Percentiles rank a stretch among this genome's conserved stretches.
phyloP scores from a whole-genome alignment of 257 asterid species.

The Capsicum pubescens region DNA sequence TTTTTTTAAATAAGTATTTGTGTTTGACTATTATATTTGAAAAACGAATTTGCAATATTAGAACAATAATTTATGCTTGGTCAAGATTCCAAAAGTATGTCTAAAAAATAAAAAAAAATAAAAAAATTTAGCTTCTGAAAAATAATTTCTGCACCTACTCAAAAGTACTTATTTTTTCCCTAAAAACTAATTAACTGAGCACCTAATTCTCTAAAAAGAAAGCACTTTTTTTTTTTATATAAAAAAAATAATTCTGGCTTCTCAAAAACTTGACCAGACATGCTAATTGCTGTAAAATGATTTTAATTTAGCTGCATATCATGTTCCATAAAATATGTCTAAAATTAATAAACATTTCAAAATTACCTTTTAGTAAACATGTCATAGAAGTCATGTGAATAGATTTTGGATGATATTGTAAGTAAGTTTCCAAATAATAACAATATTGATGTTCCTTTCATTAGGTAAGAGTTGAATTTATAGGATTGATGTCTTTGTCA shows the following conservation, averaged over 20 bases:
- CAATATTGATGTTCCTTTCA: conserved; percentile 9
- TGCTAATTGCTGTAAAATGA: neutral
- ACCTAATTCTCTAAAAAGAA: neutral
- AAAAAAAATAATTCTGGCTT: neutral
- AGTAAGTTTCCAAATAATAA: neutral
- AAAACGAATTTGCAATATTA: neutral
- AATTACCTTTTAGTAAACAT: neutral
- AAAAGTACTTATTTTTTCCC: neutral
- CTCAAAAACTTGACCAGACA: neutral
- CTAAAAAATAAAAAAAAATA: neutral
- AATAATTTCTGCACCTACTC: neutral
- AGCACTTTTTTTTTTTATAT: neutral
- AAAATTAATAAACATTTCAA: conserved; percentile 12
- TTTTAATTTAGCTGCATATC: neutral
- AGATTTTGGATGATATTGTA: neutral
- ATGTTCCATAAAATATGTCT: neutral
- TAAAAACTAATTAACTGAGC: neutral
- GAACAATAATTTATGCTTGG: neutral
- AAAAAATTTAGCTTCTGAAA: neutral
- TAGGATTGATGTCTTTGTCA: neutral
- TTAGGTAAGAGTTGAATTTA: conserved; percentile 21
- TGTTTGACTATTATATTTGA: neutral
- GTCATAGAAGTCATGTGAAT: conserved; percentile 17
- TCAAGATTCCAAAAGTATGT: neutral
- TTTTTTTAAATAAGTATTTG: neutral